phyloP scores from a whole-genome alignment of 2,329 filamentous ascomycete species.

The Neonectria hederae region DNA sequence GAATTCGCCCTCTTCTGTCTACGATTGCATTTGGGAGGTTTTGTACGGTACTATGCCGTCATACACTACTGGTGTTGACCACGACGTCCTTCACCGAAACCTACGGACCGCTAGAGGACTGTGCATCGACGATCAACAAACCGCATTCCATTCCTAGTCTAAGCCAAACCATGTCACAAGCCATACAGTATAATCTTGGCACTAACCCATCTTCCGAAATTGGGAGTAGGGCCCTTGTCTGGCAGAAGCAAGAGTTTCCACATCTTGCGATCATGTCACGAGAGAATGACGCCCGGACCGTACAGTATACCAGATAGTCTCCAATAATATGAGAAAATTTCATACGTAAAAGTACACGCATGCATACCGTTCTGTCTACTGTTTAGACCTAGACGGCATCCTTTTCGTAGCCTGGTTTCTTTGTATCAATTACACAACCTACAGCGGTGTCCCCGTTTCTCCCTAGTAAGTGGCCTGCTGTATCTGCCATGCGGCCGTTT shows the following conservation, averaged over 20 bases:
- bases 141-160: background rate
- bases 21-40: background rate
- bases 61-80: background rate
- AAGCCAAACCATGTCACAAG: background rate
- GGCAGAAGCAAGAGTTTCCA: background rate
- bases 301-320: background rate
- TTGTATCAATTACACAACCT: background rate
- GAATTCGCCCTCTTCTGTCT: no score
- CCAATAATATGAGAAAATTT: background rate
- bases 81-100: background rate
- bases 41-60: background rate
- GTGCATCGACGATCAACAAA: background rate
- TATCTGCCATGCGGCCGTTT: slow-evolving; percentile 80
- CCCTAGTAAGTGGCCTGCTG: slow-evolving; percentile 52
- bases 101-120: background rate
- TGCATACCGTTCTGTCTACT: background rate
- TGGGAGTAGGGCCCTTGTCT: background rate
- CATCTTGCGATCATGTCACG: background rate
- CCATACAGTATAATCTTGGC: background rate
- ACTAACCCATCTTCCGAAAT: background rate
- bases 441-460: background rate
- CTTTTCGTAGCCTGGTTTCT: background rate
- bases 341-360: background rate
- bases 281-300: background rate
- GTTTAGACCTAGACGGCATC: background rate